Base-by-base conservation (phyloP, 2,329 filamentous ascomycete species). In the Xylariaceae sp. region DNA sequence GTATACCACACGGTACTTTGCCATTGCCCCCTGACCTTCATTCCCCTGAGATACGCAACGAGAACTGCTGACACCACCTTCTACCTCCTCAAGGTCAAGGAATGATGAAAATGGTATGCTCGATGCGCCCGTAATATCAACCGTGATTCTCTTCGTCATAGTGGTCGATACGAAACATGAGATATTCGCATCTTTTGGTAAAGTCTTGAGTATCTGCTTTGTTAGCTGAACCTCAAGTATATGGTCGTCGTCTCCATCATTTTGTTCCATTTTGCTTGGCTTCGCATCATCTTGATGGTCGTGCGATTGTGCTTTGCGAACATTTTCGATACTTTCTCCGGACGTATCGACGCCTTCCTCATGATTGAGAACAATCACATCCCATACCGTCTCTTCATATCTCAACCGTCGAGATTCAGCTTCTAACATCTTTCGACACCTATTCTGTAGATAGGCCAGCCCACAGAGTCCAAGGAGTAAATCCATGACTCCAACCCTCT, bases 91-190 rank as follows among this genome's bases (percentile, higher is more conserved):
- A 8, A 85, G 78, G 0, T 84, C 83, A 0, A 82, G 80, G 0
- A 84, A 80, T 1, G 82, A 80, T 1, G 80, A 74, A 1, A 87
- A 72, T 1, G 79, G 75, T 2, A 81, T 75, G 4, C 78, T 75
- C 17, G 78, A 74, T 3, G 79, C 74, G 0, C 83, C 82, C 11
- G 78, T 78, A 44, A 88, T 79, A 56, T 88, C 83, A 2, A 88
- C 83, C 0, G 85, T 86, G 65, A 88, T 84, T 11, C 78, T 87
- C 62, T 86, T 86, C 6, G 80, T 83, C 1, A 82, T 85, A 1
- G 78, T 79, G 0, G 83, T 82, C 2, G 81, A 80, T 4, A 83
- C 85, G 0, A 80, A 82, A 44, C 87, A 82, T 7, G 82, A 82
- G 4, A 87, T 80, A n/a, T 78, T 79, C 0, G 84, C 80, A 50